Evolutionary conservation across 2,329 filamentous ascomycete genomes (phyloP).

Genomic region (Xylariaceae sp.): DNA sequence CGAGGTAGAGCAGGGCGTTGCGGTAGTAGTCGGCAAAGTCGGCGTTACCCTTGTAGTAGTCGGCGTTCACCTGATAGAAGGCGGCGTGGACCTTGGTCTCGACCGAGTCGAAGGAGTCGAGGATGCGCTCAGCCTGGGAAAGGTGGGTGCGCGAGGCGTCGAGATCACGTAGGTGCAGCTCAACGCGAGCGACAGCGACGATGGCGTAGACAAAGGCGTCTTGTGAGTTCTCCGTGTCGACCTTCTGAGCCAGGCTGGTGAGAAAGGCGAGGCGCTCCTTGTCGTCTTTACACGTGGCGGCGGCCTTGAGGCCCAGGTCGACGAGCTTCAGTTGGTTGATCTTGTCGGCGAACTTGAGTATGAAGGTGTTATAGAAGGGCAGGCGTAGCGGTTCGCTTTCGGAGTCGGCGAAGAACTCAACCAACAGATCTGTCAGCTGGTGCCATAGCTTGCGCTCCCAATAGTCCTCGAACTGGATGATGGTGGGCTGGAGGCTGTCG

Average conservation of each 20-base stretch:
- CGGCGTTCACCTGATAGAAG: constrained; percentile 93
- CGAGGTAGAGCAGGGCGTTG: constrained; percentile 94
- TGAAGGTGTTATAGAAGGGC: constrained; percentile 88
- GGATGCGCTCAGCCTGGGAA: constrained; percentile 78
- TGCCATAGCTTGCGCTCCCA: constrained; percentile 99
- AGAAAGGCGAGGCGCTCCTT: constrained; percentile 83
- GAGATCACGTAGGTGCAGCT: constrained; percentile 73
- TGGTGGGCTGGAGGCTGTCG: constrained; percentile 80
- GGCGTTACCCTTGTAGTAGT: constrained; percentile 89
- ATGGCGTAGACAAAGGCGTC: constrained; percentile 94
- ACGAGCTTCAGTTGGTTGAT: constrained; percentile 99
- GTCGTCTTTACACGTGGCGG: constrained; percentile 74
- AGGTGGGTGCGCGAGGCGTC: constrained; percentile 83
- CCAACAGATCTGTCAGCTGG: constrained; percentile 85
- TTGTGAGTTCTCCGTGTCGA: constrained; percentile 88
- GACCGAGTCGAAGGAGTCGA: constrained; percentile 90
- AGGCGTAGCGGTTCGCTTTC: constrained; percentile 81
- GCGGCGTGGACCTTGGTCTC: constrained; percentile 93
- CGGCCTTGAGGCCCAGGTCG: constrained; percentile 80
- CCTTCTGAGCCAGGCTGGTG: constrained; percentile 76
- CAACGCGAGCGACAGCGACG: constrained; percentile 82
- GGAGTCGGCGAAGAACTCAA: constrained; percentile 81
- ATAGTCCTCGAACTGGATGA: constrained; percentile 89
- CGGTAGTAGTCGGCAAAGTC: constrained; percentile 97
- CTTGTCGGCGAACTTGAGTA: constrained; percentile 94